Evolutionary conservation across 2,329 filamentous ascomycete genomes (phyloP), one percentile per base, ranked within the genome.

Genomic region (Cladosporium oxysporum): DNA sequence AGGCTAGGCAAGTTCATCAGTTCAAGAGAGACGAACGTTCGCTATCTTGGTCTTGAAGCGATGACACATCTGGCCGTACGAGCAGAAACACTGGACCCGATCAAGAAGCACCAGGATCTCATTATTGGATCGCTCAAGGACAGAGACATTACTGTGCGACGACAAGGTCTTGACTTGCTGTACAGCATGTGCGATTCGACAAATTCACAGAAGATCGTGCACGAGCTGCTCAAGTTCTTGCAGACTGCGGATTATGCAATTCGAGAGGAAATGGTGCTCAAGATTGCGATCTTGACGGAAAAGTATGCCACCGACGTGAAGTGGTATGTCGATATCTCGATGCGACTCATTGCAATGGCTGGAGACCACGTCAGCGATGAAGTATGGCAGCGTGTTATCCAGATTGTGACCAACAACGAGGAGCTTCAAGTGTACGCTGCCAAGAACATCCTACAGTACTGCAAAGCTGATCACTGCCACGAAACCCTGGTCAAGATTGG

Each of bases 141-240:
- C 77, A 87, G 95, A 66, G 95, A 99, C 78, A 99, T 99, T 74
- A 98, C 94, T 76, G 95, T 99, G 55, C 89, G 96, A 67, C 88
- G 95, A 72, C 98, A 99, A 80, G 95, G 94, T 66, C 85, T 99
- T 58, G 96, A 99, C 79, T 82, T 99, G 65, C 86, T 99, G 37
- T 99, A 99, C 86, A 99, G 95, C 87, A 99, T 99, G 95, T 99
- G 96, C 78, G 95, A 99, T 79, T 87, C 91, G 37, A 90, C 90
- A n/a, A 99, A 99, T 78, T 93, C 95, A 8, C 91, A 92, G 70
- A 89, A 92, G 11, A 96, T 99, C 71, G 95, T 99, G 47, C 90
- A 91, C 67, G 95, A 99, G 80, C 88, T 99, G 60, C 81, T 99
- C 62, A 92, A 94, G 71, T 98, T 97, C 78, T 86, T 99, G 10